Conservation (phyloP, 257 asterid genomes). For the Oldenlandia corymbosa region DNA sequence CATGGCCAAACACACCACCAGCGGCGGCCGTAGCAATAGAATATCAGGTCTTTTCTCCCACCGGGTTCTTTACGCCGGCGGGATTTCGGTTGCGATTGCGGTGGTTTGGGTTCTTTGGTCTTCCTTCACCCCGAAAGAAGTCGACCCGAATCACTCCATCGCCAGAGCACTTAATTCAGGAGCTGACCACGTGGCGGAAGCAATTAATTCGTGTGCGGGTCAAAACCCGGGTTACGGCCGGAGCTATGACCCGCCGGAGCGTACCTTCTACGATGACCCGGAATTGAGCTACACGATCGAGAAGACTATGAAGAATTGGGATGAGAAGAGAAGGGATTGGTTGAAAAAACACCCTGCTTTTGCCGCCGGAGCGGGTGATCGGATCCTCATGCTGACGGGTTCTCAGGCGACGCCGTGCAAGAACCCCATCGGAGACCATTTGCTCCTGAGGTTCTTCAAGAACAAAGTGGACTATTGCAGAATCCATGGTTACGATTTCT, state of each 20-base stretch:
- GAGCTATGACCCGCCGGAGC: slow-evolving; percentile 48
- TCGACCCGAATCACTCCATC: slow-evolving; percentile 20
- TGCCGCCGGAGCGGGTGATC: slow-evolving; percentile 36
- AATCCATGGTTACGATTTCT: slow-evolving; percentile 75
- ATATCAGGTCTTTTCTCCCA: slow-evolving; percentile 34
- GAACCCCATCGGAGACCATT: slow-evolving; percentile 80
- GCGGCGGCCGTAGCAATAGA: slow-evolving; percentile 42
- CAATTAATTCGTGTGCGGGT: not conserved
- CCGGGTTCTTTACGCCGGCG: slow-evolving; percentile 43
- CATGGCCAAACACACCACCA: slow-evolving; percentile 35
- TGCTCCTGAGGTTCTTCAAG: slow-evolving; percentile 70
- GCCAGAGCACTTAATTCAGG: slow-evolving; percentile 14
- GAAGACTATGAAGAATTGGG: slow-evolving; percentile 62
- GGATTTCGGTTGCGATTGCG: slow-evolving; percentile 37
- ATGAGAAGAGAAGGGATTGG: slow-evolving; percentile 65
- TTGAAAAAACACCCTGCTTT: slow-evolving; percentile 67
- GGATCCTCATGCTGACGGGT: slow-evolving; percentile 79
- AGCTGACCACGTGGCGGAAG: not conserved
- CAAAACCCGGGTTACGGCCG: slow-evolving; percentile 16
- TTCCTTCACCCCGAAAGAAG: slow-evolving; percentile 22
- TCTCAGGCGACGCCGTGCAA: slow-evolving; percentile 80
- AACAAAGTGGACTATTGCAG: slow-evolving; percentile 93
- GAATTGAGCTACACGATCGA: slow-evolving; percentile 54
- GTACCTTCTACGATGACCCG: slow-evolving; percentile 77
- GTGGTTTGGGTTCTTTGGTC: slow-evolving; percentile 56